A percentile compares a stretch with the other conserved stretches of the same genome.
Conservation (phyloP, 495 filamentous ascomycete genomes). For the Penicillium bialowiezense region DNA sequence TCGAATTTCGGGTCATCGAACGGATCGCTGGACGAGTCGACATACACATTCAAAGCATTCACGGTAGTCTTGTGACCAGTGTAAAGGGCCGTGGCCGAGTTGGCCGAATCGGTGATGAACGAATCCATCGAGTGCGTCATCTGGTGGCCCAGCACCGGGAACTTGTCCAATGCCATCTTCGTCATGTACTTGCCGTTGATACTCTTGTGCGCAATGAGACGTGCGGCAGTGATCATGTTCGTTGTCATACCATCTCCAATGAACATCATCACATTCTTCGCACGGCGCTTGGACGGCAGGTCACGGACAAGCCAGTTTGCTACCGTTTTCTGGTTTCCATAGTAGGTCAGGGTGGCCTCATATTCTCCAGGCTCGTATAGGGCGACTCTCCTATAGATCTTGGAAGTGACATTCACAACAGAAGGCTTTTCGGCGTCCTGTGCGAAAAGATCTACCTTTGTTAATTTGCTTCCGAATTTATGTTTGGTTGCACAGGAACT, state of each 20-base stretch:
- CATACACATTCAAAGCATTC: constrained; percentile 71
- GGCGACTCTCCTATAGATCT: constrained; percentile 64
- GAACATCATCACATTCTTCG: constrained; percentile 77
- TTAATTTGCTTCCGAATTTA: constrained; percentile 8
- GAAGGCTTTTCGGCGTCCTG: constrained; percentile 59
- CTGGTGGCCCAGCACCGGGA: constrained; percentile 68
- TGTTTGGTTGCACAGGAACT: neutral
- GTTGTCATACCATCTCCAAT: constrained; percentile 80
- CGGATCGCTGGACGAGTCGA: constrained; percentile 59
- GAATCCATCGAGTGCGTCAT: constrained; percentile 71
- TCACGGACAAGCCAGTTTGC: constrained; percentile 72
- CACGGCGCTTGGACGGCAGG: constrained; percentile 57
- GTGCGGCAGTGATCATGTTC: constrained; percentile 73
- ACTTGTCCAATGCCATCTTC: constrained; percentile 65
- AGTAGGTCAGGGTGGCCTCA: constrained; percentile 67
- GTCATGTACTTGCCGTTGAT: constrained; percentile 73
- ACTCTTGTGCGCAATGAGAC: constrained; percentile 68
- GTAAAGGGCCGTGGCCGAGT: constrained; percentile 71
- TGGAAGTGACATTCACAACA: constrained; percentile 67
- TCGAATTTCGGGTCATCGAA: constrained; percentile 78
- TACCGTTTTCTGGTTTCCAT: constrained; percentile 57
- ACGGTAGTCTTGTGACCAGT: constrained; percentile 72
- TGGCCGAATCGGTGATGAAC: constrained; percentile 77
- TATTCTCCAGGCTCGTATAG: constrained; percentile 70
- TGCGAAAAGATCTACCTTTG: constrained; percentile 61